phyloP scores from a whole-genome alignment of 2,329 filamentous ascomycete species.

The Venturia oleaginea region DNA sequence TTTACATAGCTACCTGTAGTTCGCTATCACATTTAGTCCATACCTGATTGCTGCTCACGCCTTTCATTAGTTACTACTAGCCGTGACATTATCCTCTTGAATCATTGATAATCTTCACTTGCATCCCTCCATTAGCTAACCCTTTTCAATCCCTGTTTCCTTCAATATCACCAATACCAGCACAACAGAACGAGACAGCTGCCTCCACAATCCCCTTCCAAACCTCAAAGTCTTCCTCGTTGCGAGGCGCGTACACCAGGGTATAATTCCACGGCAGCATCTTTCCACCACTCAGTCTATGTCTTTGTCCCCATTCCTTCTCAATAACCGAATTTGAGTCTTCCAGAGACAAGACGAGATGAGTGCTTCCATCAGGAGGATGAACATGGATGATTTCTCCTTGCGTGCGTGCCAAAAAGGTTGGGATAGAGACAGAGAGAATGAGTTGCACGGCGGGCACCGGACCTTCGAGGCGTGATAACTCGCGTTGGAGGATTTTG shows the following conservation, averaged over 20 bases:
- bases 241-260: background rate
- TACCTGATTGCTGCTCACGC: too few species aligned
- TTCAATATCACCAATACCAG: background rate
- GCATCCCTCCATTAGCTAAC: too few species aligned
- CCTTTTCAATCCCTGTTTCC: too few species aligned
- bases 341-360: background rate
- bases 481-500: background rate
- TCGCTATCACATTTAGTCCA: too few species aligned
- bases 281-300: background rate
- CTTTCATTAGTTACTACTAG: too few species aligned
- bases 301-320: conserved; percentile 4
- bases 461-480: conserved; percentile 6
- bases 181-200: background rate
- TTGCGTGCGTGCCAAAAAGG: background rate
- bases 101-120: too few species aligned
- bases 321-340: background rate
- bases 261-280: conserved; percentile 7
- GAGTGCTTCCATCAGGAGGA: conserved; percentile 7
- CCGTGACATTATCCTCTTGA: too few species aligned
- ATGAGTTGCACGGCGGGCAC: conserved; percentile 2
- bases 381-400: conserved; percentile 9
- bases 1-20: too few species aligned
- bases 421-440: background rate
- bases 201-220: conserved; percentile 3
- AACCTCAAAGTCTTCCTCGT: background rate